phyloP scores from a whole-genome alignment of 768 basidiomycete species.

The Amanita inopinata region DNA sequence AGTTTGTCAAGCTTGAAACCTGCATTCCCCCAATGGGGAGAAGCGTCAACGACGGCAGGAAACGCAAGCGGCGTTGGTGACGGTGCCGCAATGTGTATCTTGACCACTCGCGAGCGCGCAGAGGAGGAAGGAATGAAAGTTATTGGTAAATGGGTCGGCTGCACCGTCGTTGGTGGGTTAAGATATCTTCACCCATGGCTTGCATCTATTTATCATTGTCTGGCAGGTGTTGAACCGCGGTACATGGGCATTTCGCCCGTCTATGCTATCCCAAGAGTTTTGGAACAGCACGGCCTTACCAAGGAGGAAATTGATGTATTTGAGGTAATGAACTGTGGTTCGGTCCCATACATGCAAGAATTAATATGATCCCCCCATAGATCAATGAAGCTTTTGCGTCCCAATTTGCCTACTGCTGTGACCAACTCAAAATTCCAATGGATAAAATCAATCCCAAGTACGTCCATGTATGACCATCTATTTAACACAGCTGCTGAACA shows the following conservation, averaged over 20 bases:
- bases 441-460: conserved; percentile 83
- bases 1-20: conserved; percentile 74
- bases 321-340: conserved; percentile 37
- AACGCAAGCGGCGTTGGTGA: conserved; percentile 89
- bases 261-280: conserved; percentile 59
- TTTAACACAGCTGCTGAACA: conserved; percentile 8
- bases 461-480: conserved; percentile 16
- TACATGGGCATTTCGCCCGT: conserved; percentile 76
- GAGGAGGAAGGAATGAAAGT: conserved; percentile 69
- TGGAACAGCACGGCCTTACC: conserved; percentile 48
- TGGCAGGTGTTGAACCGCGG: conserved; percentile 59
- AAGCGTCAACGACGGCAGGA: conserved; percentile 64
- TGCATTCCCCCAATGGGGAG: conserved; percentile 77
- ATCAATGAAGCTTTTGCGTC: conserved; percentile 91
- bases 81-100: conserved; percentile 77
- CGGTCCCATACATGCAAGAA: background rate
- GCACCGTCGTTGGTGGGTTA: conserved; percentile 61
- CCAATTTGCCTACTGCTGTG: conserved; percentile 88
- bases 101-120: conserved; percentile 75
- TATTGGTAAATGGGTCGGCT: conserved; percentile 75
- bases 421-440: conserved; percentile 65
- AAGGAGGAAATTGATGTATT: conserved; percentile 71
- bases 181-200: background rate
- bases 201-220: conserved; percentile 1
- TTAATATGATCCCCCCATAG: conserved; percentile 24